A percentile compares a stretch with the other conserved stretches of the same genome.
Conservation (phyloP, 768 basidiomycete genomes). For the Rhodotorula babjevae region DNA sequence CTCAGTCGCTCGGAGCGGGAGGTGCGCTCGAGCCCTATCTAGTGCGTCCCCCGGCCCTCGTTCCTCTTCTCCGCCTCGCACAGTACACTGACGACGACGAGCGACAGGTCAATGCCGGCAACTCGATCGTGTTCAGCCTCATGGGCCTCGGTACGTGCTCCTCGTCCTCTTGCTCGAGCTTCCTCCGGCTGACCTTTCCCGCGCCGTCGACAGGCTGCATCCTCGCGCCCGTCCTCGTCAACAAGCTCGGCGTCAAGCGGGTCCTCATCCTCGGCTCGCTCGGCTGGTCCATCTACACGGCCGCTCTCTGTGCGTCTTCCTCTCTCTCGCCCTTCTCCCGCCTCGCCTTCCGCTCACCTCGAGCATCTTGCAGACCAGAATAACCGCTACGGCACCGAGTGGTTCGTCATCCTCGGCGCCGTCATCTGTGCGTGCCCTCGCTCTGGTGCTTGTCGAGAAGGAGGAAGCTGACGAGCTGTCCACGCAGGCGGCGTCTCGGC, state of each 20-base stretch:
- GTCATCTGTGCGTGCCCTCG: constrained; percentile 5
- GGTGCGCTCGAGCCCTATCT: constrained; percentile 15
- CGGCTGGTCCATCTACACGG: constrained; percentile 22
- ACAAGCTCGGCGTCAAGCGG: not conserved
- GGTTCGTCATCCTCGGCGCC: constrained; percentile 23
- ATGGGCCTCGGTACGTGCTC: constrained; percentile 1
- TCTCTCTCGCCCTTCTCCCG: rapidly evolving
- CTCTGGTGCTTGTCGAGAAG: too few relatives aligned
- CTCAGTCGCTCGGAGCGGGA: constrained; percentile 10
- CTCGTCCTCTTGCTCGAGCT: not conserved
- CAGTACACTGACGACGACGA: not conserved
- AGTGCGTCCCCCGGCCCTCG: not conserved
- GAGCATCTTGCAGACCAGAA: constrained; percentile 14
- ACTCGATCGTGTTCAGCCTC: not conserved
- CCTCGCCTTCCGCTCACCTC: not conserved
- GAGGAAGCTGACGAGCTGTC: not conserved
- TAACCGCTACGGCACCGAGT: constrained; percentile 22
- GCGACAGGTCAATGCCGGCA: constrained; percentile 2
- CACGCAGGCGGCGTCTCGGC: constrained; percentile 4
- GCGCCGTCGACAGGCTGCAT: not conserved
- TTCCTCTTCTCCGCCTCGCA: not conserved
- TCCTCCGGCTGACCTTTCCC: not conserved
- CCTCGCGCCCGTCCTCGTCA: constrained; percentile 9
- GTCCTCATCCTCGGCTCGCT: constrained; percentile 12
- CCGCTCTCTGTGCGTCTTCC: not conserved